These are phyloP conservation scores for Sporisorium exsertum DNA, from an alignment of 1,284 basidiomycete genomes.

Conservation along the genomic window DNA sequence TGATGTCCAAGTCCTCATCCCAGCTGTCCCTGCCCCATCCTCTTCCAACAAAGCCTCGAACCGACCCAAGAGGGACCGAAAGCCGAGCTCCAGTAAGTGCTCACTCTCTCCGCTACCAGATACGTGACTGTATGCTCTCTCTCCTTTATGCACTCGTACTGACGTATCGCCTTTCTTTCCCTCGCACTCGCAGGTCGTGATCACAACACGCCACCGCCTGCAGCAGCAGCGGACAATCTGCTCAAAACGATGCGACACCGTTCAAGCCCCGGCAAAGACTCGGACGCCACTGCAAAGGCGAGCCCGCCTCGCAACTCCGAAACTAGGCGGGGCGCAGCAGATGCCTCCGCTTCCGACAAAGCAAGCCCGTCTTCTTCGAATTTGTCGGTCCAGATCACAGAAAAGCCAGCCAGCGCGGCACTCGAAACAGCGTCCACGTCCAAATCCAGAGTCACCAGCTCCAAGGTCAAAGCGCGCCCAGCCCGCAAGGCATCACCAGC, in stretches of 20 bases:
- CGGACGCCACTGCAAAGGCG: not conserved
- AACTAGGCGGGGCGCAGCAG: not conserved
- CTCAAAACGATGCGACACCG: conserved; percentile 19
- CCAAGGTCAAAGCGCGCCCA: not conserved
- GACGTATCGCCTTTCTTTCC: not conserved
- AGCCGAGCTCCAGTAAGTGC: conserved; percentile 16
- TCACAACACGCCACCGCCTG: conserved; percentile 2
- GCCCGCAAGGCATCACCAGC: conserved; percentile 7
- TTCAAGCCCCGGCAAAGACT: conserved; percentile 24
- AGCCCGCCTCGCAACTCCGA: not conserved
- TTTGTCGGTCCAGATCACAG: not conserved
- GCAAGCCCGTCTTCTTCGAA: not conserved
- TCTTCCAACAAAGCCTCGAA: conserved; percentile 1
- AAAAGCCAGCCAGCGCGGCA: not conserved
- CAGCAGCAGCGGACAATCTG: conserved; percentile 5
- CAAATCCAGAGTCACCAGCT: not conserved
- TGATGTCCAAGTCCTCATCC: conserved; percentile 8
- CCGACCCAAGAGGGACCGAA: conserved; percentile 15
- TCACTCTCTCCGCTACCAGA: not conserved
- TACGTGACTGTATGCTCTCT: not conserved
- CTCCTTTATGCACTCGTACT: not conserved
- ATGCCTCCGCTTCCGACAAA: not conserved
- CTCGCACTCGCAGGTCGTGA: conserved; percentile 13
- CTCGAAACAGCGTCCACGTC: not conserved
- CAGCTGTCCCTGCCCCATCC: conserved; percentile 7